Evolutionary conservation across 2,329 filamentous ascomycete species (phyloP).

Genomic region (Fusarium mangiferae): DNA sequence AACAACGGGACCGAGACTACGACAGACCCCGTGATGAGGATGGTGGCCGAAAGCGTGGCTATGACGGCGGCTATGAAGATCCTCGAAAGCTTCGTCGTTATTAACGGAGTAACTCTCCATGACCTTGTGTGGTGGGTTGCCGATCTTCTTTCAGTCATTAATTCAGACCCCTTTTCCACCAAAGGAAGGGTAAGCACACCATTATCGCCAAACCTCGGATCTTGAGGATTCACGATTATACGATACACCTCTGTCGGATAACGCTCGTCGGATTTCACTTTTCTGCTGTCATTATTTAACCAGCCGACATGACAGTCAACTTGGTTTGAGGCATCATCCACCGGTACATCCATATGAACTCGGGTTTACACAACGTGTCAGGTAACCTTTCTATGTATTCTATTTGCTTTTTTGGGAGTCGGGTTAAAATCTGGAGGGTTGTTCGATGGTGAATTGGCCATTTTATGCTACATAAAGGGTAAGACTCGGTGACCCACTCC

Average conservation of each 20-base stretch:
- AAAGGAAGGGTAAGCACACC: constrained; percentile 40
- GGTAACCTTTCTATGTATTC: constrained; percentile 46
- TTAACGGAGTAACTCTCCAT: constrained; percentile 45
- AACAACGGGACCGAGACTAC: constrained; percentile 60
- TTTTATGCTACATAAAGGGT: constrained; percentile 56
- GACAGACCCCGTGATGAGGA: constrained; percentile 69
- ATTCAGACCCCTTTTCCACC: constrained; percentile 33
- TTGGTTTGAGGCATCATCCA: background rate
- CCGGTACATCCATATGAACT: constrained; percentile 9
- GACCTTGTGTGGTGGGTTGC: constrained; percentile 41
- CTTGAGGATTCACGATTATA: background rate
- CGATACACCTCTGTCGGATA: background rate
- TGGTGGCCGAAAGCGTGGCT: constrained; percentile 70
- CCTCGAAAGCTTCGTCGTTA: constrained; percentile 73
- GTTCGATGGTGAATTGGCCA: constrained; percentile 27
- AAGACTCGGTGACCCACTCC: constrained; percentile 54
- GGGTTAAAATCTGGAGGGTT: constrained; percentile 17
- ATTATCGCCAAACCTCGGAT: constrained; percentile 16
- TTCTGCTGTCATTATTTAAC: constrained; percentile 13
- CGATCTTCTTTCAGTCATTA: constrained; percentile 34
- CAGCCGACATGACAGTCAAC: background rate
- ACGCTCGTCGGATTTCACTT: background rate
- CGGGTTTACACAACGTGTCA: constrained; percentile 33
- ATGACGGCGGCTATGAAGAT: constrained; percentile 86
- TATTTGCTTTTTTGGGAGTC: constrained; percentile 41